These are phyloP conservation scores for Boehmeria nivea DNA, from an alignment of 306 rosid genomes.

Conservation along the genomic window DNA sequence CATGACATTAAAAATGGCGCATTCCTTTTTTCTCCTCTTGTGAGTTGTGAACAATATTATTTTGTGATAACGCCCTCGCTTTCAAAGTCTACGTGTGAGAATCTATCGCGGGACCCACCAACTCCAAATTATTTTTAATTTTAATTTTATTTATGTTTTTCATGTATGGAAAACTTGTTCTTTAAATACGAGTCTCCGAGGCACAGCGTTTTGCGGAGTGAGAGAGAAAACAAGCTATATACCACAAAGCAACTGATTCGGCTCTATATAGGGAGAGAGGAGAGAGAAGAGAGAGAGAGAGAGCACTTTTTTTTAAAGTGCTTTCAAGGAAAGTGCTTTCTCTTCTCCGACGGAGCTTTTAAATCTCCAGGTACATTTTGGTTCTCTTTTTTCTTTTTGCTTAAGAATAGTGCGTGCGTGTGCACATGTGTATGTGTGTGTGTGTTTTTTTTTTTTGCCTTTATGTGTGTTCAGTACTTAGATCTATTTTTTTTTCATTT, in stretches of 20 bases:
- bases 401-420: no score
- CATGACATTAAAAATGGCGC: no score
- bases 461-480: not conserved
- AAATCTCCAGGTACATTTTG: not conserved
- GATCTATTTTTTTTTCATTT: not conserved
- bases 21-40: no score
- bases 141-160: no score
- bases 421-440: not conserved
- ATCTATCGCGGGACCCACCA: conserved; percentile 3
- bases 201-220: not conserved
- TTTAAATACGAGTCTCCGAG: not conserved
- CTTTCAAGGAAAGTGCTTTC: not conserved
- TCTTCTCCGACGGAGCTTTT: not conserved
- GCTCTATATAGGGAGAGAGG: not conserved
- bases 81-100: not conserved
- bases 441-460: no score
- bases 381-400: not conserved
- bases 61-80: not conserved
- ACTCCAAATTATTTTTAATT: not conserved
- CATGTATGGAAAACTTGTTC: not conserved
- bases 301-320: not conserved
- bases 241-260: not conserved
- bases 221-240: not conserved
- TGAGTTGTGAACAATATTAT: not conserved
- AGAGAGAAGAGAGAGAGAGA: not conserved